Base-by-base conservation (phyloP, 208 protist genomes). In the Phytomonas sp. region DNA sequence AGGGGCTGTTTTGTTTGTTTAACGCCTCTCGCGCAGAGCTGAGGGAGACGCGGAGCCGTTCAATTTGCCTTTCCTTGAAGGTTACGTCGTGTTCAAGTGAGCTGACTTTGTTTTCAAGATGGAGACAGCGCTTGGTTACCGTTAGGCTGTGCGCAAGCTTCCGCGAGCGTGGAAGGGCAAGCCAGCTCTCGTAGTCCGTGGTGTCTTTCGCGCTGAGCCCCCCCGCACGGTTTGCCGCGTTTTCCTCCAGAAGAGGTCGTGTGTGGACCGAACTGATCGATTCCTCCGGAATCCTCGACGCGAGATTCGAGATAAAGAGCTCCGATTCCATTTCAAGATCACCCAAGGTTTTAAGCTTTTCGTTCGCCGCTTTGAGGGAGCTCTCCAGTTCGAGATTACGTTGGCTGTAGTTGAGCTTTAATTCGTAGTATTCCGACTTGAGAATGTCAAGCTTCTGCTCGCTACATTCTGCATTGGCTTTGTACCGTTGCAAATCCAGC, bases 381-480 rank as follows among this genome's bases (percentile, higher is more conserved):
- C 71, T 71, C 72, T 95, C 87, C 42, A 95, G 80, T 76, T 93
- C 87, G 31, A 88, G 72, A 16, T 88, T 75, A 19, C 87, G 87
- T 77, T 95, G 90, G 11, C 70, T 77, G 69, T 93, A 81, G 65
- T 84, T 80, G 29, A 95, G 76, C 65, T 89, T 92, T 34, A 93
- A 65, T 65, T 95, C 90, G 68, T 95, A 95, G 75, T 92, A 95
- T 80, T 95, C 87, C 2, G 84, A 81, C 70, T 95, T 95, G 0
- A 95, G 74, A 60, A 95, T 95, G 52, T 95, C 90, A 7, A 95
- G 75, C 72, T 95, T 95, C 70, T 95, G 87, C 74, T 95, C 90
- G 26, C 68, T 81, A 76, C 90, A 95, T 75, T 95, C 90, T 8
- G 87, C 85, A 33, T 75, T 84, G 32, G 87, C 79, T 67, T 87